Evolutionary conservation across 2,329 filamentous ascomycete species (phyloP).

Genomic region (Fusarium sp.): DNA sequence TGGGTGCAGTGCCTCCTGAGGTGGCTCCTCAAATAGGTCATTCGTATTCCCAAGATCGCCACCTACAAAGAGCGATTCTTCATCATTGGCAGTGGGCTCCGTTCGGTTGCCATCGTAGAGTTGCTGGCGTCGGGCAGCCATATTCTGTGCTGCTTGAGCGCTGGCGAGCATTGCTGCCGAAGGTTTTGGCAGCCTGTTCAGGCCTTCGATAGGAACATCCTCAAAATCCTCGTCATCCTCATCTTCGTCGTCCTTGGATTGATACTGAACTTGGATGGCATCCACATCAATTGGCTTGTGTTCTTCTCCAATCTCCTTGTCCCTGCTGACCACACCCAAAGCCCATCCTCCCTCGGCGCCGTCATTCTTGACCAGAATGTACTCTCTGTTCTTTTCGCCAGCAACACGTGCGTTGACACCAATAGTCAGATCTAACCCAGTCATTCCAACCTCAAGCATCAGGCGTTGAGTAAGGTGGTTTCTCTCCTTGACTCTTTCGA

Average conservation of each 20-base stretch:
- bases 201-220: constrained; percentile 89
- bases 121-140: constrained; percentile 43
- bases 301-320: constrained; percentile 81
- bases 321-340: constrained; percentile 89
- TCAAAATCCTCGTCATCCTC: constrained; percentile 87
- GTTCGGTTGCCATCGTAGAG: constrained; percentile 39
- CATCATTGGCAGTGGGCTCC: constrained; percentile 49
- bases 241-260: constrained; percentile 69
- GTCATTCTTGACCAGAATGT: constrained; percentile 95
- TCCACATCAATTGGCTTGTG: constrained; percentile 96
- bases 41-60: constrained; percentile 44
- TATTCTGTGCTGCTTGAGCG: constrained; percentile 43
- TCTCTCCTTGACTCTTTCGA: constrained; percentile 90
- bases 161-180: constrained; percentile 36
- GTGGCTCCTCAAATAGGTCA: constrained; percentile 44
- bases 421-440: constrained; percentile 77
- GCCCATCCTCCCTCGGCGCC: constrained; percentile 97
- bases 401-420: constrained; percentile 76
- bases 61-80: constrained; percentile 61
- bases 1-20: constrained; percentile 52
- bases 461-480: constrained; percentile 95
- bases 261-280: constrained; percentile 67
- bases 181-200: constrained; percentile 82
- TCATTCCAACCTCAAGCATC: constrained; percentile 95
- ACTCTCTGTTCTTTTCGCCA: constrained; percentile 90